phyloP scores from a whole-genome alignment of 2,329 filamentous ascomycete species.

The Ophiostoma piceae region DNA sequence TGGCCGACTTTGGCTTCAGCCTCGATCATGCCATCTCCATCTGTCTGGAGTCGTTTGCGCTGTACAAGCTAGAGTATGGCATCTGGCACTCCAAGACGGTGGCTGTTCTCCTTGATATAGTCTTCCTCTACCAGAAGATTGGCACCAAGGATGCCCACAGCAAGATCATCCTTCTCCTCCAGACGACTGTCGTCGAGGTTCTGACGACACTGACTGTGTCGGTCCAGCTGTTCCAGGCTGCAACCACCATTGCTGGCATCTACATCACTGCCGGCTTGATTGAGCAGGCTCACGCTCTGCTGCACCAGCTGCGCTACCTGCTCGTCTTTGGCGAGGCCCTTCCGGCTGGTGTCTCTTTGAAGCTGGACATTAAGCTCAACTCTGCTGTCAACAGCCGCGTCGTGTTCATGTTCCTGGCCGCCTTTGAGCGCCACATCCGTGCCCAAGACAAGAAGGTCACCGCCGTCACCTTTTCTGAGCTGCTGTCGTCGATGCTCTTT shows the following conservation, averaged over 20 bases:
- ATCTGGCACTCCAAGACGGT: slow-evolving; percentile 45
- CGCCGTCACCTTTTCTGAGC: slow-evolving; percentile 39
- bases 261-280: slow-evolving; percentile 41
- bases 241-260: slow-evolving; percentile 42
- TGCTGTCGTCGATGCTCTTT: slow-evolving; percentile 38
- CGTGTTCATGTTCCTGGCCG: slow-evolving; percentile 43
- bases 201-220: slow-evolving; percentile 36
- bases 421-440: slow-evolving; percentile 40
- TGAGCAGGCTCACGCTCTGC: slow-evolving; percentile 39
- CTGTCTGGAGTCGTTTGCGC: slow-evolving; percentile 40
- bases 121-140: slow-evolving; percentile 39
- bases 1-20: slow-evolving; percentile 31
- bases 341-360: slow-evolving; percentile 34
- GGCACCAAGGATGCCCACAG: slow-evolving; percentile 37
- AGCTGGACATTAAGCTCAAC: slow-evolving; percentile 35
- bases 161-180: slow-evolving; percentile 38
- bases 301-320: slow-evolving; percentile 47
- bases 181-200: slow-evolving; percentile 39
- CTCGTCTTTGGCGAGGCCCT: slow-evolving; percentile 44
- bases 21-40: slow-evolving; percentile 38
- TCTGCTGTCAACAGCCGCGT: slow-evolving; percentile 29
- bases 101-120: slow-evolving; percentile 40
- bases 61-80: slow-evolving; percentile 41
- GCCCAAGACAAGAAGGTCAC: slow-evolving; percentile 32
- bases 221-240: slow-evolving; percentile 46